Percentiles rank a stretch among this genome's conserved stretches.
Conservation (phyloP, 306 rosid species). For the Gillenia trifoliata region DNA sequence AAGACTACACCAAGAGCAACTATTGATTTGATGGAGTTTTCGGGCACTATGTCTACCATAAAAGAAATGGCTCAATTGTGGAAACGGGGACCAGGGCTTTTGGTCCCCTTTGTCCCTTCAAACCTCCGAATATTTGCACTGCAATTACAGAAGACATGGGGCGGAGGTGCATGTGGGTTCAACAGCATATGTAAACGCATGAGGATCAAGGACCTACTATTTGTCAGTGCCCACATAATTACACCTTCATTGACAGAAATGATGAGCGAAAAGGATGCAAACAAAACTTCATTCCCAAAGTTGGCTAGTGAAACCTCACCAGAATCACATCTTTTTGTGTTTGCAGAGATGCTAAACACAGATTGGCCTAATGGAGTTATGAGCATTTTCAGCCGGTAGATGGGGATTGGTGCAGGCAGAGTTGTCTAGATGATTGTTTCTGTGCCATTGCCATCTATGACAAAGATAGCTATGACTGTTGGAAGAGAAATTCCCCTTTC, state of each 20-base stretch:
- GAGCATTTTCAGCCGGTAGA: not conserved
- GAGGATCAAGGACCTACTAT: conserved; percentile 12
- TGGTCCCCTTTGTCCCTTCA: not conserved
- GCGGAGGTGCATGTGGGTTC: not conserved
- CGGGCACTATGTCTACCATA: not conserved
- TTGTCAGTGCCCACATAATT: conserved; percentile 28
- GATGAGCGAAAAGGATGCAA: conserved; percentile 37
- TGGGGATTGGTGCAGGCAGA: conserved; percentile 28
- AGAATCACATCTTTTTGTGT: conserved; percentile 20
- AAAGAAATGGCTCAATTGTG: not conserved
- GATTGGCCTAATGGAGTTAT: conserved; percentile 14
- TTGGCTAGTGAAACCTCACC: conserved; percentile 20
- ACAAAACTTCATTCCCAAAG: conserved; percentile 32
- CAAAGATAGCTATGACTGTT: not conserved
- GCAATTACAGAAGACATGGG: not conserved
- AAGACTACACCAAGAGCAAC: not conserved
- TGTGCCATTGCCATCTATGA: conserved; percentile 29
- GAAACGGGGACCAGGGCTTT: not conserved
- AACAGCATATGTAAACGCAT: conserved; percentile 23
- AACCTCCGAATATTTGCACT: not conserved
- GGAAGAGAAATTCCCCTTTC: conserved; percentile 21
- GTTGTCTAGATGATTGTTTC: conserved; percentile 41
- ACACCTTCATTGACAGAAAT: conserved; percentile 23
- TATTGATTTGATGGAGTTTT: not conserved
- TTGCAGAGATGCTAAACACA: not conserved